Base-by-base conservation (phyloP, 106 monocot genomes). In the Dendrobium huoshanense region DNA sequence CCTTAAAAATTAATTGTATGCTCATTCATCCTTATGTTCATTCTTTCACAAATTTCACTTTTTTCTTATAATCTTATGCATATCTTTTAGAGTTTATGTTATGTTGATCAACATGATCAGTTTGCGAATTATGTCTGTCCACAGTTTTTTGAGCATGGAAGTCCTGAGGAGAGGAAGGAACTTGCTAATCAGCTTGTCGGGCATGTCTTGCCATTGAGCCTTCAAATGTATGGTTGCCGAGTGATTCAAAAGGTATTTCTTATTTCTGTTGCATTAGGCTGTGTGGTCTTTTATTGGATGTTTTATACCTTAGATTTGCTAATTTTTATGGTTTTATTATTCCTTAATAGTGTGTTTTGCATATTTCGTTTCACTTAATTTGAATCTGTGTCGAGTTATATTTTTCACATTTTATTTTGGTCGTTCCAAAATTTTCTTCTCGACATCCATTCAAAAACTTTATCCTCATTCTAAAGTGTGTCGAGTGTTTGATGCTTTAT, bases 151-250 rank as follows among this genome's bases (percentile, higher is more conserved):
- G 97, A 98, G 85, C 89, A 94, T 88, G 97, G 97, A 61, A 92
- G 75, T 61, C 75, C 83, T 33, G 94, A 87, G 17, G 92, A 98
- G 77, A 92, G 94, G 77, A 95, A 86, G 75, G 84, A 91, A 80
- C 92, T 98, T 77, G 97, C 94, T 22, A 88, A 89, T 84, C 86
- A 94, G 67, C 88, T 98, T 82, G 79, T 74, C 58, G 91, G 97
- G 20, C 83, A 86, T 78, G 78, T 94, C 72, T 88, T 98, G 59
- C 86, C 89, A 22, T 81, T 98, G 56, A 98, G 97, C 64, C 90
- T 98, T 85, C 97, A 98, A 81, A 92, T 98, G 97, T 98, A 98
- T 82, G 97, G 97, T 8, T 98, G 97, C 41, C 97, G 97, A 68
- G 97, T 98, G 42, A 92, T 98, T 83, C 97, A 98, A 75, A 98